A percentile compares a stretch with the other conserved stretches of the same genome.
phyloP scores from a whole-genome alignment of 2,329 filamentous ascomycete species.

The Fusarium circinatum region DNA sequence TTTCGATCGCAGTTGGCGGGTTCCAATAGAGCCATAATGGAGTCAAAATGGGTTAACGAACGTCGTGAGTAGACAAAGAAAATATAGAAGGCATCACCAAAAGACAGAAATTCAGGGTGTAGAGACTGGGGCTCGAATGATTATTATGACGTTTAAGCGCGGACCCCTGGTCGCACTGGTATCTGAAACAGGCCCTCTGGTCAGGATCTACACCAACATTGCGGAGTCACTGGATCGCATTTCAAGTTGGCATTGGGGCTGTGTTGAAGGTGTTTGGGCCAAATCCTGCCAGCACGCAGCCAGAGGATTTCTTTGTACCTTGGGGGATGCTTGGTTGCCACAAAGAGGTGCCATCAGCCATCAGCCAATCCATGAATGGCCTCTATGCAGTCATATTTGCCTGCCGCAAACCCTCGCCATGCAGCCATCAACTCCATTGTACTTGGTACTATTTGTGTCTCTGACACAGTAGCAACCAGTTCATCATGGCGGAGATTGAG shows the following conservation, averaged over 20 bases:
- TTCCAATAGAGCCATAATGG: conserved; percentile 67
- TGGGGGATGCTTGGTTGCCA: neutral
- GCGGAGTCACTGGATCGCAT: conserved; percentile 37
- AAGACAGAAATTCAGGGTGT: conserved; percentile 14
- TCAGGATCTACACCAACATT: conserved; percentile 30
- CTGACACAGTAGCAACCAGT: neutral
- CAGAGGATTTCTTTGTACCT: neutral
- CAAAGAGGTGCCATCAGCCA: neutral
- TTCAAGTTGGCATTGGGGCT: conserved; percentile 38
- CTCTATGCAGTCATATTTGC: neutral
- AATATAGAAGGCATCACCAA: conserved; percentile 22
- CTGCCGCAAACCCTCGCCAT: neutral
- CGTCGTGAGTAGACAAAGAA: conserved; percentile 1
- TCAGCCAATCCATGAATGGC: neutral
- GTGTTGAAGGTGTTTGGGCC: conserved; percentile 28
- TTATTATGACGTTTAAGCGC: conserved; percentile 46
- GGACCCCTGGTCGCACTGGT: conserved; percentile 36
- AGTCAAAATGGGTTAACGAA: neutral
- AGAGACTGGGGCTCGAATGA: conserved; percentile 23
- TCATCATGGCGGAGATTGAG: neutral
- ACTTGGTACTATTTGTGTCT: neutral
- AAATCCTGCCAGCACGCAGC: conserved; percentile 36
- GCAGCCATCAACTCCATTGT: neutral
- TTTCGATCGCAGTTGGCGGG: conserved; percentile 72
- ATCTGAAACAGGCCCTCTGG: conserved; percentile 40